Evolutionary conservation across 805 yeast species (phyloP).

Genomic region (Candida pseudoglaebosa): DNA sequence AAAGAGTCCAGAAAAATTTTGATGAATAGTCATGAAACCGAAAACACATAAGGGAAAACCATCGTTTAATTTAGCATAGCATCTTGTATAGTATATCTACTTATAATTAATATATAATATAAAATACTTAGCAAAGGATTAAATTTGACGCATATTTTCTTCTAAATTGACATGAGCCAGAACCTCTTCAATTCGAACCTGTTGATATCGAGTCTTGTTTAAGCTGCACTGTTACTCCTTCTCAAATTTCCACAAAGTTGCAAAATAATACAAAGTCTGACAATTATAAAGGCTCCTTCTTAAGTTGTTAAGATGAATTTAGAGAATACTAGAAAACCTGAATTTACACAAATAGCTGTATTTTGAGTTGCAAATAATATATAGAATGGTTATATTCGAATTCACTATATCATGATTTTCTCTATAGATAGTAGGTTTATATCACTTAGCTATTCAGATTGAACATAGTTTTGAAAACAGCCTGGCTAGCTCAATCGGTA

Average conservation of each 20-base stretch:
- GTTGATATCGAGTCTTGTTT: too few species aligned
- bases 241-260: neutral
- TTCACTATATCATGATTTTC: too few species aligned
- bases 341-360: too few species aligned
- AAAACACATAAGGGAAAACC: neutral
- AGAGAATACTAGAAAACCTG: too few species aligned
- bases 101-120: conserved; percentile 3
- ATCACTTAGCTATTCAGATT: neutral
- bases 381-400: neutral
- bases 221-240: too few species aligned
- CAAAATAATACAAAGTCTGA: neutral
- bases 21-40: neutral
- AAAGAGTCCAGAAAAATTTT: neutral
- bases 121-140: neutral
- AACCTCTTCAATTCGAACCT: neutral
- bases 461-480: neutral
- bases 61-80: conserved; percentile 4
- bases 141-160: too few species aligned
- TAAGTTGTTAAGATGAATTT: too few species aligned
- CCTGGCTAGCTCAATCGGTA: conserved; percentile 8
- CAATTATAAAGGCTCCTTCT: neutral
- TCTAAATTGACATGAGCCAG: too few species aligned
- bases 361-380: too few species aligned
- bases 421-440: too few species aligned
- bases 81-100: conserved; percentile 4